Conservation (phyloP, 441 rosid species). For the Adansonia rubrostipa region DNA sequence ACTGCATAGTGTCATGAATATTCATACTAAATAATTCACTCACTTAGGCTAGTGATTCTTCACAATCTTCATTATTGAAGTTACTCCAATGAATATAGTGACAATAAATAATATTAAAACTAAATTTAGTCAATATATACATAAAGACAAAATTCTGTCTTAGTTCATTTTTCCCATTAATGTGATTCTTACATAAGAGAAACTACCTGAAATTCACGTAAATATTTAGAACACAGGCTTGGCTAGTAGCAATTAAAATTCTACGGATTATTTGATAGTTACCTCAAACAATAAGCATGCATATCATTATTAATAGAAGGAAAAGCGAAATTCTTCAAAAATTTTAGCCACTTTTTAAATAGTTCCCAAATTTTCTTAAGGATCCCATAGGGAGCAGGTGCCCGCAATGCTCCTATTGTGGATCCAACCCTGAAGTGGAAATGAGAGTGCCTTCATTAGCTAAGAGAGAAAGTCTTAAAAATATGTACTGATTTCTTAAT, state of each 20-base stretch:
- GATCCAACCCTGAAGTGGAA: constrained; percentile 10
- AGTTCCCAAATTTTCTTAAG: constrained; percentile 20
- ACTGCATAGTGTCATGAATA: background rate
- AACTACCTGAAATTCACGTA: background rate
- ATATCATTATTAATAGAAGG: constrained; percentile 13
- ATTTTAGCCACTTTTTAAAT: constrained; percentile 1
- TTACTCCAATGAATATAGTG: constrained; percentile 1
- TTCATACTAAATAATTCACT: background rate
- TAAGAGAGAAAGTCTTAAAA: background rate
- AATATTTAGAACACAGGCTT: constrained; percentile 7
- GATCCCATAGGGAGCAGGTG: constrained; percentile 15
- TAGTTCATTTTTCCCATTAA: background rate
- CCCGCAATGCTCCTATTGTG: constrained; percentile 2
- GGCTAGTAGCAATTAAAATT: background rate
- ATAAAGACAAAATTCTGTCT: background rate
- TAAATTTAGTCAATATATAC: background rate
- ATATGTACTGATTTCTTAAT: background rate
- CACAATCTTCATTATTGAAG: background rate
- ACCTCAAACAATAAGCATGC: constrained; percentile 16
- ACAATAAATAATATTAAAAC: background rate
- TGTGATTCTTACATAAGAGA: background rate
- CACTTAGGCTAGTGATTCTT: background rate
- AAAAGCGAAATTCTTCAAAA: constrained; percentile 16
- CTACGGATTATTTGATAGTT: background rate
- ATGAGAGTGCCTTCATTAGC: constrained; percentile 13